Evolutionary conservation across 108 stramenopile species (phyloP).

Genomic region (Nitzschia sp.): DNA sequence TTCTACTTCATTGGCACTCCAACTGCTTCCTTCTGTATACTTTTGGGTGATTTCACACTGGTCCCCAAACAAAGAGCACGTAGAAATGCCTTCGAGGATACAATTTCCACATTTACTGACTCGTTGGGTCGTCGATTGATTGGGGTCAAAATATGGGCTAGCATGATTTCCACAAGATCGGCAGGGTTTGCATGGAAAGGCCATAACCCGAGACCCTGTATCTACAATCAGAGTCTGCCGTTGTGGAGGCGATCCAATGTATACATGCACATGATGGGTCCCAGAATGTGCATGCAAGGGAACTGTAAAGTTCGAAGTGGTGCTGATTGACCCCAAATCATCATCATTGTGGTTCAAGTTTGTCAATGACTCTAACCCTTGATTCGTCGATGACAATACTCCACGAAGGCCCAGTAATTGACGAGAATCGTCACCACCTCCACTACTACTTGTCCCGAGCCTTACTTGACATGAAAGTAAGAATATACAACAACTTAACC

Average conservation of each 20-base stretch:
- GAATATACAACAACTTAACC: too few species aligned
- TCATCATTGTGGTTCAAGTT: not conserved
- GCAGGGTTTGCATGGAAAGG: conserved; percentile 88
- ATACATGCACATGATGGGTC: conserved; percentile 89
- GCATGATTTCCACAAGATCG: conserved; percentile 73
- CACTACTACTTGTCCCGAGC: too few species aligned
- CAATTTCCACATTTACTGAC: conserved; percentile 24
- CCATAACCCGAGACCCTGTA: conserved; percentile 89
- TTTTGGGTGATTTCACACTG: conserved; percentile 58
- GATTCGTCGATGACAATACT: not conserved
- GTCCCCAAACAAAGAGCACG: conserved; percentile 16
- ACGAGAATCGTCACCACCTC: conserved; percentile 7
- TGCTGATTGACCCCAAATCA: too few species aligned
- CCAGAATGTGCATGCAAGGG: conserved; percentile 76
- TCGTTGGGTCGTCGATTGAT: conserved; percentile 30
- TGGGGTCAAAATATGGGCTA: conserved; percentile 40
- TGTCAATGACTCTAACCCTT: not conserved
- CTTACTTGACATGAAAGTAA: too few species aligned
- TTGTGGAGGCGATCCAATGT: conserved; percentile 92
- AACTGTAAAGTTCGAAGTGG: conserved; percentile 34
- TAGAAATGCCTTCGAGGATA: conserved; percentile 32
- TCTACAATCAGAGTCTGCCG: conserved; percentile 94
- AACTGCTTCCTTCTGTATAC: conserved; percentile 81
- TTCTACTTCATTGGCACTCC: conserved; percentile 72
- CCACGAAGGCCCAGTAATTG: conserved; percentile 21